Evolutionary conservation across 1,284 basidiomycete genomes (phyloP), one percentile per base, ranked within the genome.

Genomic region (Mycena sp.): DNA sequence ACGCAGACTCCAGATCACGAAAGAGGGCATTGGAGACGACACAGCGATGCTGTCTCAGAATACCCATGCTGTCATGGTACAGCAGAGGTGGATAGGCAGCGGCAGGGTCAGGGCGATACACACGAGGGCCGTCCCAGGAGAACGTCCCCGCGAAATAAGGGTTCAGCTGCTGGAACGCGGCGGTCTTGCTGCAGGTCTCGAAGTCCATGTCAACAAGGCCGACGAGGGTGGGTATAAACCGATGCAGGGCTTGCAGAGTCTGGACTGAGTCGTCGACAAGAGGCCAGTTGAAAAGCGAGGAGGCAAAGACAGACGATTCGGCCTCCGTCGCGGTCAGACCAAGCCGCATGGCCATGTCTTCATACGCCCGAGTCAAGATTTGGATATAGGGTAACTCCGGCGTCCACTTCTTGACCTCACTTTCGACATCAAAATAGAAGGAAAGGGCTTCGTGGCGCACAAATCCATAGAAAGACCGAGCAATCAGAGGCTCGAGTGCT

Each of bases 1-100:
- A 19, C 14, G 58, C 41, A 4, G 41, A 32, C 28, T 59, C 58
- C 6, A 59, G 25, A 29, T 59, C 58, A 6, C 41, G 58, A 37
- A 10, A 37, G 17, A 37, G 17, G 17, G 17, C 10, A 37, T 37
- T 17, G 17, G 17, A 10, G n/a, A n/a, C n/a, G n/a, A n/a, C n/a
- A n/a, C n/a, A n/a, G n/a, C n/a, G n/a, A n/a, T n/a, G n/a, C n/a
- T n/a, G n/a, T n/a, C n/a, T n/a, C n/a, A n/a, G n/a, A n/a, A n/a
- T n/a, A n/a, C n/a, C n/a, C n/a, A n/a, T n/a, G n/a, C n/a, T n/a
- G n/a, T n/a, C n/a, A n/a, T n/a, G n/a, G n/a, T n/a, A n/a, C n/a
- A n/a, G n/a, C n/a, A n/a, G n/a, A n/a, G n/a, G n/a, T n/a, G n/a
- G n/a, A n/a, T n/a, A n/a, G n/a, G n/a, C n/a, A n/a, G n/a, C n/a